Evolutionary conservation across 139 green algal genomes (phyloP), one percentile per base, ranked within the genome.

Genomic region (Spirogloea muscicola): DNA sequence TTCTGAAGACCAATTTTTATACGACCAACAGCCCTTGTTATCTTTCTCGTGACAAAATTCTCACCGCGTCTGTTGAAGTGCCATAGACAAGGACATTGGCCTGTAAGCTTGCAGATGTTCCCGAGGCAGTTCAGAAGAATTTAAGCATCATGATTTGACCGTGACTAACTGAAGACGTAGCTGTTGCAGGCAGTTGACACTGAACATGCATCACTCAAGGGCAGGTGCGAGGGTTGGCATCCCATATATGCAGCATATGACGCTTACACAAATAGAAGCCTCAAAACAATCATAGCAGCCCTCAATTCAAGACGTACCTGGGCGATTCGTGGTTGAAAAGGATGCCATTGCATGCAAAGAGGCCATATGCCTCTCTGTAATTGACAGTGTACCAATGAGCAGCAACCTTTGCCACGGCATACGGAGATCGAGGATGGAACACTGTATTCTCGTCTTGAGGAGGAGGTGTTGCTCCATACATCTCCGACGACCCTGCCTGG

Each of bases 31-130:
- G 74, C 74, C 16, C 74, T 63, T 2, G 74, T 81, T 13, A 81
- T 88, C 79, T 94, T 94, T 52, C 89, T 81, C 3, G 89, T 94
- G 5, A 94, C 89, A 69, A 94, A 94, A 18, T 80, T 91, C 74
- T 91, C 86, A 44, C 89, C 89, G 69, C 89, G 85, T 3, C 85
- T 78, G 9, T n/a, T n/a, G n/a, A n/a, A n/a, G n/a, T n/a, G n/a
- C n/a, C n/a, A n/a, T n/a, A n/a, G n/a, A n/a, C n/a, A n/a, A n/a
- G n/a, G n/a, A n/a, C n/a, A n/a, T n/a, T n/a, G n/a, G n/a, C n/a
- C n/a, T n/a, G n/a, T n/a, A n/a, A n/a, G n/a, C n/a, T n/a, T n/a
- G n/a, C n/a, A n/a, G n/a, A n/a, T n/a, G n/a, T n/a, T n/a, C n/a
- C n/a, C n/a, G n/a, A n/a, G n/a, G n/a, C n/a, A n/a, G n/a, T n/a